Evolutionary conservation across 192 early-diverging fungal genomes (phyloP).

Genomic region (Coemansia guatemalensis): DNA sequence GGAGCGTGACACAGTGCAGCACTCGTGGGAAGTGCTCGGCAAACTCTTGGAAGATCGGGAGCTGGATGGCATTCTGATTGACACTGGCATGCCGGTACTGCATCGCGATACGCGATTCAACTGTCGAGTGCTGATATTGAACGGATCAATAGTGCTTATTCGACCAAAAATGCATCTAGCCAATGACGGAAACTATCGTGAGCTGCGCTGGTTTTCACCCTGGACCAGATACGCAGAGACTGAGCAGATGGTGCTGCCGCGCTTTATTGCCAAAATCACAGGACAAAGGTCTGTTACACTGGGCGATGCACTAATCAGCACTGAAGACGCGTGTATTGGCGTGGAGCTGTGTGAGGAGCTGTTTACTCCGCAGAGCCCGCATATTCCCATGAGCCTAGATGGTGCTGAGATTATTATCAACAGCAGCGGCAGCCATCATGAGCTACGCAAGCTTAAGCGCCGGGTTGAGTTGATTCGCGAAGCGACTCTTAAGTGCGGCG

Average conservation of each 20-base stretch:
- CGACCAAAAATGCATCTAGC: conserved; percentile 96
- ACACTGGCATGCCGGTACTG: conserved; percentile 95
- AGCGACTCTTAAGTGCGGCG: conserved; percentile 92
- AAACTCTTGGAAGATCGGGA: conserved; percentile 66
- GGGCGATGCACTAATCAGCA: conserved; percentile 87
- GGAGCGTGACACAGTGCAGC: conserved; percentile 91
- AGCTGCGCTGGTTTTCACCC: conserved; percentile 89
- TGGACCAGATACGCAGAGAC: conserved; percentile 68
- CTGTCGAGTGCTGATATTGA: conserved; percentile 86
- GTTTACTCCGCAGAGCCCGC: conserved; percentile 94
- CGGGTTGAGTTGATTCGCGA: conserved; percentile 86
- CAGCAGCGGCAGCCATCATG: conserved; percentile 95
- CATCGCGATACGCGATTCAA: conserved; percentile 95
- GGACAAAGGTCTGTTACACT: conserved; percentile 79
- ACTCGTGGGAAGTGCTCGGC: conserved; percentile 92
- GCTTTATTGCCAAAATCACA: conserved; percentile 75
- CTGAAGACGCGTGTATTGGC: conserved; percentile 85
- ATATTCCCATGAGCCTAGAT: conserved; percentile 89
- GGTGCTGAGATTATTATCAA: conserved; percentile 98
- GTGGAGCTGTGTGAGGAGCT: conserved; percentile 97
- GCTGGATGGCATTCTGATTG: conserved; percentile 78
- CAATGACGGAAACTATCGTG: conserved; percentile 98
- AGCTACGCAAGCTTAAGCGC: conserved; percentile 85
- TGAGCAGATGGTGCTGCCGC: conserved; percentile 82
- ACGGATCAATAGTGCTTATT: conserved; percentile 86